A percentile compares a stretch with the other conserved stretches of the same genome.
These are phyloP conservation scores for Trichoderma sp. DNA, from an alignment of 2,329 filamentous ascomycete species.

Conservation along the genomic window DNA sequence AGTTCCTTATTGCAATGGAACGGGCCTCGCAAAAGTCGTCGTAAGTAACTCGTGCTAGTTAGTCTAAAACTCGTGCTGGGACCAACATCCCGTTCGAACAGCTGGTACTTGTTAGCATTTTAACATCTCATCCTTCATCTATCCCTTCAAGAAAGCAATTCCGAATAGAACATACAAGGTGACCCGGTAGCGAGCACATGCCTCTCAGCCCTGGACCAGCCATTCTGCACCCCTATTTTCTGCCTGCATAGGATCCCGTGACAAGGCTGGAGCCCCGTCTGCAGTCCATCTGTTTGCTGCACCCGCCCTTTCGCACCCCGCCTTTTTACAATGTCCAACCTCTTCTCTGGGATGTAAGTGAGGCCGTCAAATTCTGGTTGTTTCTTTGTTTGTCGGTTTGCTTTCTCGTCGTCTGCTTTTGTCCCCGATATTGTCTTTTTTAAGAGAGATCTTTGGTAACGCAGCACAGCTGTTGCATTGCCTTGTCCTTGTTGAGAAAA, in stretches of 20 bases:
- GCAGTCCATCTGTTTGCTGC: conserved; percentile 11
- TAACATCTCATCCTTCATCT: neutral
- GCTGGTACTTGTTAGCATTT: neutral
- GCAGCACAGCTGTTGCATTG: neutral
- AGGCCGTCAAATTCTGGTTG: neutral
- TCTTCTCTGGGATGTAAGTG: conserved; percentile 65
- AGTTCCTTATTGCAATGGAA: neutral
- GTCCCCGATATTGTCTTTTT: neutral
- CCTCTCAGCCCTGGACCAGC: neutral
- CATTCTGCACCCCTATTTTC: conserved; percentile 9
- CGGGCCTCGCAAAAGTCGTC: neutral
- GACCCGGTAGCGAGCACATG: neutral
- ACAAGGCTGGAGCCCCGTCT: conserved; percentile 20
- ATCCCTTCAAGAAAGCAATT: neutral
- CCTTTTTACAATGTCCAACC: conserved; percentile 53
- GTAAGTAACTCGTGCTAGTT: neutral
- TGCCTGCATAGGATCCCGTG: conserved; percentile 20
- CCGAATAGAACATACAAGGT: neutral
- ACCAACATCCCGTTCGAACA: conserved; percentile 3
- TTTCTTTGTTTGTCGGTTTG: neutral
- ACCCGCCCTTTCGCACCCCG: conserved; percentile 18
- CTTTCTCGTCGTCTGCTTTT: neutral
- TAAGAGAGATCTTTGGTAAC: neutral
- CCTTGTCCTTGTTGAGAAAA: neutral
- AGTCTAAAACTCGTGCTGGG: conserved; percentile 1